phyloP scores from a whole-genome alignment of 352 stramenopile species.

The Globisporangium recalcitrans region DNA sequence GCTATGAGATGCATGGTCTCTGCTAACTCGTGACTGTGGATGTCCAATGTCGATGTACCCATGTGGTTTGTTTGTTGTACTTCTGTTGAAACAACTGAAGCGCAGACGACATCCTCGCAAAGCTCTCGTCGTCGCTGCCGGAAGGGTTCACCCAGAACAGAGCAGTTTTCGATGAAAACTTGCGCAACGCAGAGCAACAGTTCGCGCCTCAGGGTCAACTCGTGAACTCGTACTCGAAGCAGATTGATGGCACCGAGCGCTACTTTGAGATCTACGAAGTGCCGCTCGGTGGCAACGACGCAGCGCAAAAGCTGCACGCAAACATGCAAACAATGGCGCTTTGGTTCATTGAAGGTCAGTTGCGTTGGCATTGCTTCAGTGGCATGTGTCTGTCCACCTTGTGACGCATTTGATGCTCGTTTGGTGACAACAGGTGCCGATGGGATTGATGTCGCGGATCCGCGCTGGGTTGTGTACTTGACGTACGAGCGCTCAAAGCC shows the following conservation, averaged over 20 bases:
- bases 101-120: slow-evolving; percentile 45
- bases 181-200: slow-evolving; percentile 17
- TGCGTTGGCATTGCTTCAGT: not conserved
- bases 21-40: not conserved
- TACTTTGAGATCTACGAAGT: slow-evolving; percentile 73
- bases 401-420: slow-evolving; percentile 1
- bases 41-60: not conserved
- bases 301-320: slow-evolving; percentile 44
- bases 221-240: slow-evolving; percentile 35
- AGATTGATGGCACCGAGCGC: slow-evolving; percentile 17
- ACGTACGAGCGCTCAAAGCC: slow-evolving; percentile 46
- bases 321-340: slow-evolving; percentile 72
- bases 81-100: slow-evolving; percentile 19
- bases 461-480: slow-evolving; percentile 76
- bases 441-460: slow-evolving; percentile 62
- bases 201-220: slow-evolving; percentile 43
- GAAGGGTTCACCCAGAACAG: slow-evolving; percentile 38
- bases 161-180: slow-evolving; percentile 24
- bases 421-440: slow-evolving; percentile 41
- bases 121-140: slow-evolving; percentile 43
- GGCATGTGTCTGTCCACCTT: not conserved
- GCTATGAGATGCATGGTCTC: not conserved
- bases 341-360: slow-evolving; percentile 81
- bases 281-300: slow-evolving; percentile 43
- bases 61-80: not conserved